These are phyloP conservation scores for Stentor coeruleus DNA, from an alignment of 73 alveolate species.

Conservation along the genomic window DNA sequence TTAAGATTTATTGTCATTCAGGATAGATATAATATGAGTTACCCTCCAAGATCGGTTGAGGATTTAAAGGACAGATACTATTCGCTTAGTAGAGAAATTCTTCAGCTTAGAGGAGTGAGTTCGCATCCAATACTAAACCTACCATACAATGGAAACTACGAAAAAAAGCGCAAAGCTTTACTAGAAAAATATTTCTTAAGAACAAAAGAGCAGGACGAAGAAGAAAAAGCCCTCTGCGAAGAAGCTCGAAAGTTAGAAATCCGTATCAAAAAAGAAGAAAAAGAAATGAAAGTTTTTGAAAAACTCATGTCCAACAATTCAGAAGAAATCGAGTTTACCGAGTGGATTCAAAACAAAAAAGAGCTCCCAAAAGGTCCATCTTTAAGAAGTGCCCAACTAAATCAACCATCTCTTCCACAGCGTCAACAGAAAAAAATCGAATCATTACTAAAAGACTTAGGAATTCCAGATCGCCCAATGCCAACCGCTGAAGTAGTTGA, in stretches of 20 bases:
- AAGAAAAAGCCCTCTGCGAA: slow-evolving; percentile 57
- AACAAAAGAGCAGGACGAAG: slow-evolving; percentile 57
- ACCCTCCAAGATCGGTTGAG: slow-evolving; percentile 72
- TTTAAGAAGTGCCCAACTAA: neutral
- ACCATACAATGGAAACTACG: slow-evolving; percentile 86
- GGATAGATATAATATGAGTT: slow-evolving; percentile 65
- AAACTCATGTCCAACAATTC: slow-evolving; percentile 47
- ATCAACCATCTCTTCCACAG: slow-evolving; percentile 37
- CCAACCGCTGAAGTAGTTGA: slow-evolving; percentile 80
- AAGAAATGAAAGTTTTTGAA: slow-evolving; percentile 69
- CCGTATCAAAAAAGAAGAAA: slow-evolving; percentile 81
- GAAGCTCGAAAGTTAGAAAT: slow-evolving; percentile 67
- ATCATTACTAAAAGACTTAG: slow-evolving; percentile 65
- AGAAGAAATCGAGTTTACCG: slow-evolving; percentile 24
- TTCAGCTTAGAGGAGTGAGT: slow-evolving; percentile 63
- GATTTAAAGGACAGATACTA: slow-evolving; percentile 86
- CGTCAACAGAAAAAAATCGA: slow-evolving; percentile 75
- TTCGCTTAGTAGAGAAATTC: slow-evolving; percentile 65
- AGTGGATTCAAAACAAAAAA: neutral
- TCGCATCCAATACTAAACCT: slow-evolving; percentile 77
- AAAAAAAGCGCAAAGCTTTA: slow-evolving; percentile 76
- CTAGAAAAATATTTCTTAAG: slow-evolving; percentile 76
- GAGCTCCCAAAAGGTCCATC: slow-evolving; percentile 9
- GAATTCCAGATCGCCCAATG: slow-evolving; percentile 65
- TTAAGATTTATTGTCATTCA: slow-evolving; percentile 76